phyloP scores from a whole-genome alignment of 2,329 filamentous ascomycete species.

The Immersiporthe knoxdaviesiana region DNA sequence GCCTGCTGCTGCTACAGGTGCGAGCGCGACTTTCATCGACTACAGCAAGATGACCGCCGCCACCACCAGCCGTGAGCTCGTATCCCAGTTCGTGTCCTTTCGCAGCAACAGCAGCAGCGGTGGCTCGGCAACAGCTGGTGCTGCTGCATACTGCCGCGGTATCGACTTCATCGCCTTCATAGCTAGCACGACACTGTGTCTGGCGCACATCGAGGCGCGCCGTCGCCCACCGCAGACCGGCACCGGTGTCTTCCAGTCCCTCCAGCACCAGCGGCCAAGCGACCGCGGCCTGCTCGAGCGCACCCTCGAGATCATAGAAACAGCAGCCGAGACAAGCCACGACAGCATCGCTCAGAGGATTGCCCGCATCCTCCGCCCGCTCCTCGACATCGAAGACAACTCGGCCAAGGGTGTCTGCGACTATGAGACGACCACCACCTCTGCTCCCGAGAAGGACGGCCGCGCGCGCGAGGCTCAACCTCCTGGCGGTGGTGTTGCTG shows the following conservation, averaged over 20 bases:
- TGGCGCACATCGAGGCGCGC: slow-evolving; percentile 45
- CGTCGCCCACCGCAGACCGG: slow-evolving; percentile 32
- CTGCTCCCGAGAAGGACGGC: slow-evolving; percentile 21
- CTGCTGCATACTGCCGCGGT: slow-evolving; percentile 44
- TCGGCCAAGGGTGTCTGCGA: slow-evolving; percentile 35
- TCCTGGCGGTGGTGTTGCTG: slow-evolving; percentile 31
- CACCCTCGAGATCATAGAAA: slow-evolving; percentile 40
- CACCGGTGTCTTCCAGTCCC: slow-evolving; percentile 34
- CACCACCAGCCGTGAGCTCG: slow-evolving; percentile 47
- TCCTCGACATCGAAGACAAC: slow-evolving; percentile 46
- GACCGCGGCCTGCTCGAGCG: slow-evolving; percentile 48
- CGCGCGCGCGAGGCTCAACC: slow-evolving; percentile 33
- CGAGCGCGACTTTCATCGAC: slow-evolving; percentile 37
- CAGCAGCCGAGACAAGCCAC: slow-evolving; percentile 30
- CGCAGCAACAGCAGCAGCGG: slow-evolving; percentile 35
- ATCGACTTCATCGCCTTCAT: slow-evolving; percentile 48
- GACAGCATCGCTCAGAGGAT: slow-evolving; percentile 40
- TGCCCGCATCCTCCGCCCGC: slow-evolving; percentile 37
- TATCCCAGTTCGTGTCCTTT: slow-evolving; percentile 45
- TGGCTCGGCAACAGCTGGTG: slow-evolving; percentile 29
- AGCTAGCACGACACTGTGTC: slow-evolving; percentile 44
- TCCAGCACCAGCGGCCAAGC: slow-evolving; percentile 45
- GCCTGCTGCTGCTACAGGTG: neutral
- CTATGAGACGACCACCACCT: slow-evolving; percentile 35
- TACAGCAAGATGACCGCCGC: slow-evolving; percentile 46